Evolutionary conservation across 305 asterid genomes (phyloP).

Genomic region (Solanum chacoense): DNA sequence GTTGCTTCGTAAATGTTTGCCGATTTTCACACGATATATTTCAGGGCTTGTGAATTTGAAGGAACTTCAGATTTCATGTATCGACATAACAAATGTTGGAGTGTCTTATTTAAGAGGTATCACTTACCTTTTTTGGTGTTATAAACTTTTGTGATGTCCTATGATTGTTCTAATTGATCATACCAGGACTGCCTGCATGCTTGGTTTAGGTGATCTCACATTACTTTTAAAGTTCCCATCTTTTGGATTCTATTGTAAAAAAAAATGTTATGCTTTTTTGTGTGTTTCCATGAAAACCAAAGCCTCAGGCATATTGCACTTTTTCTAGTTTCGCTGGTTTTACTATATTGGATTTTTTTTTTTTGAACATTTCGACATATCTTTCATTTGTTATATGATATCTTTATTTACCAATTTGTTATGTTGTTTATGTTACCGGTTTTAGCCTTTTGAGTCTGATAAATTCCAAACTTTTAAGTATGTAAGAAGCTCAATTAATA

Average conservation of each 20-base stretch:
- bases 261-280: background rate
- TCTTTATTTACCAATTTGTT: background rate
- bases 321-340: background rate
- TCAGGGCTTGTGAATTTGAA: slow-evolving; percentile 7
- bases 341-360: background rate
- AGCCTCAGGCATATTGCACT: background rate
- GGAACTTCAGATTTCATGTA: slow-evolving; percentile 8
- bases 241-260: background rate
- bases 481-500: background rate
- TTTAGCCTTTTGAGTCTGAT: background rate
- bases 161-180: background rate
- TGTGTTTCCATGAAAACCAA: background rate
- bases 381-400: background rate
- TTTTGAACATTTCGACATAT: background rate
- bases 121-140: background rate
- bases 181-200: background rate
- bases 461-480: background rate
- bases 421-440: background rate
- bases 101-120: slow-evolving; percentile 10
- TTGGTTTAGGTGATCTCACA: background rate
- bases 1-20: background rate
- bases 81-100: slow-evolving; percentile 1
- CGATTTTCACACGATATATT: background rate
- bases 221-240: background rate
- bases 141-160: background rate